Evolutionary conservation across 1,284 basidiomycete genomes (phyloP).

Genomic region (Exsudoporus floridanus): DNA sequence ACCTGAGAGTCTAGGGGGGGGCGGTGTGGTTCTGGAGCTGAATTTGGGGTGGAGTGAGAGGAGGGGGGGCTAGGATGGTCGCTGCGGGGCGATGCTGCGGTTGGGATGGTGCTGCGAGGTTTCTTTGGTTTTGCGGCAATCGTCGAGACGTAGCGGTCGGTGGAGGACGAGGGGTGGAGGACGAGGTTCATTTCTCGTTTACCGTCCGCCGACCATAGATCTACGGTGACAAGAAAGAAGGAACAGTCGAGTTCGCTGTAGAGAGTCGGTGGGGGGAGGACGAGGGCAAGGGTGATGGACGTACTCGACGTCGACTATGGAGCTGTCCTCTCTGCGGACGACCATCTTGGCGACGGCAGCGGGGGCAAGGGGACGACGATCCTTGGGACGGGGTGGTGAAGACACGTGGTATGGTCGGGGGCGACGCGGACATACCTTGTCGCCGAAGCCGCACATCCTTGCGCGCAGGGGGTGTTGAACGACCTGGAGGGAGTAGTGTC

Average conservation of each 20-base stretch:
- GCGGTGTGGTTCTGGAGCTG: constrained; percentile 29
- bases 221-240: constrained; percentile 85
- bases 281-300: constrained; percentile 31
- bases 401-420: constrained; percentile 6
- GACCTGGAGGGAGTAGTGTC: constrained; percentile 79
- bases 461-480: constrained; percentile 86
- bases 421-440: constrained; percentile 62
- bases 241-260: constrained; percentile 78
- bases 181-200: constrained; percentile 84
- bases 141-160: constrained; percentile 65
- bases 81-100: constrained; percentile 37
- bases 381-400: constrained; percentile 47
- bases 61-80: constrained; percentile 41
- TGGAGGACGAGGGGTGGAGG: constrained; percentile 70
- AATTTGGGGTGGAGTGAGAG: constrained; percentile 34
- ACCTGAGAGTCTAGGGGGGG: constrained; percentile 35
- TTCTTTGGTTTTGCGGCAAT: constrained; percentile 53
- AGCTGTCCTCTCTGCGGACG: constrained; percentile 65
- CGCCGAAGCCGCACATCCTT: constrained; percentile 92
- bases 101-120: constrained; percentile 41
- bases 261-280: constrained; percentile 18
- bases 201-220: constrained; percentile 82
- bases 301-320: constrained; percentile 74
- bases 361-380: constrained; percentile 86
- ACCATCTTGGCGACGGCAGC: constrained; percentile 84